These are phyloP conservation scores for Hericium alpestre DNA, from an alignment of 768 basidiomycete species.

Conservation along the genomic window DNA sequence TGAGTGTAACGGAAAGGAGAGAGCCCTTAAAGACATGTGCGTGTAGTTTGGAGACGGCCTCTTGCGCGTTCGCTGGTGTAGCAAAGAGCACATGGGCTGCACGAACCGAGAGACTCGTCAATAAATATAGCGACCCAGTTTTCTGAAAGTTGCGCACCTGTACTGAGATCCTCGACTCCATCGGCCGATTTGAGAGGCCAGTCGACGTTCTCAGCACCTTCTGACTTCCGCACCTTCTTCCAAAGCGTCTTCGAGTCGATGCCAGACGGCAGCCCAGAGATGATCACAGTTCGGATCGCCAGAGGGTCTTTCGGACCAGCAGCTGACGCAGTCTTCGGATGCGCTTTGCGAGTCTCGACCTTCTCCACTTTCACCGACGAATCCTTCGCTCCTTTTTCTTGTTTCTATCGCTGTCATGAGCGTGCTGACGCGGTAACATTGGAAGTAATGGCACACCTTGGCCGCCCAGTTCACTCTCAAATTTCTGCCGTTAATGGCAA, in stretches of 20 bases:
- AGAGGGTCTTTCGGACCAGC: constrained; percentile 50
- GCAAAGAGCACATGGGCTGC: constrained; percentile 70
- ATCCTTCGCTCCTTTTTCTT: constrained; percentile 1
- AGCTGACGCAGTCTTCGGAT: constrained; percentile 18
- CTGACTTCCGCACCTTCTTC: constrained; percentile 79
- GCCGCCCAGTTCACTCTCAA: constrained; percentile 74
- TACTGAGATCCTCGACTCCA: constrained; percentile 38
- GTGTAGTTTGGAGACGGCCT: constrained; percentile 73
- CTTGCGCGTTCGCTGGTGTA: constrained; percentile 53
- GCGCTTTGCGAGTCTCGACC: constrained; percentile 17
- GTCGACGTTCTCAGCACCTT: constrained; percentile 66
- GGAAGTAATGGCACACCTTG: constrained; percentile 39
- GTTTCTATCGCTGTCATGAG: constrained; percentile 1
- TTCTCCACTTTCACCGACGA: not conserved
- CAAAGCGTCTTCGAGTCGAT: constrained; percentile 60
- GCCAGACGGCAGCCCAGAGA: constrained; percentile 59
- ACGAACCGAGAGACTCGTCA: not conserved
- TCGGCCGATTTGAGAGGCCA: constrained; percentile 44
- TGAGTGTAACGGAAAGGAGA: constrained; percentile 77
- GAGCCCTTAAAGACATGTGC: constrained; percentile 88
- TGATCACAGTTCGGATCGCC: constrained; percentile 73
- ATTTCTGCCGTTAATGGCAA: constrained; percentile 56
- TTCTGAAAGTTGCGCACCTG: constrained; percentile 29
- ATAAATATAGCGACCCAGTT: not conserved
- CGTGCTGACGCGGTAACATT: constrained; percentile 1